Conservation (phyloP, 805 yeast species). For the Yamadazyma ubonensis region DNA sequence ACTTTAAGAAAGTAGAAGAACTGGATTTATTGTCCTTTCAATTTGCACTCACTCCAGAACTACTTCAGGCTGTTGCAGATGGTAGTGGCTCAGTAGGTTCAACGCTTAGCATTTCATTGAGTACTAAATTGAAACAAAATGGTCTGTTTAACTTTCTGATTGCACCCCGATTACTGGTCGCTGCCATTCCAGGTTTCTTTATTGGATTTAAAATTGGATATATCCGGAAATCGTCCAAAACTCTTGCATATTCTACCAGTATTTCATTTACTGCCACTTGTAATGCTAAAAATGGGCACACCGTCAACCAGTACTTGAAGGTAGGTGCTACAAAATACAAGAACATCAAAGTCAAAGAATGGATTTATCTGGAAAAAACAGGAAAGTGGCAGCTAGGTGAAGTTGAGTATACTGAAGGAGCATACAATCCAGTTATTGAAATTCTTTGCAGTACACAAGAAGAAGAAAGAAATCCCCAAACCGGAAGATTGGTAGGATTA, state of each 20-base stretch:
- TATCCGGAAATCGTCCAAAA: constrained; percentile 5
- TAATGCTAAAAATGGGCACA: constrained; percentile 13
- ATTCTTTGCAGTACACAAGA: constrained; percentile 9
- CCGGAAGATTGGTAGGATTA: background rate
- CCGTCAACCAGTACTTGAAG: constrained; percentile 6
- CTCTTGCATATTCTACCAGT: constrained; percentile 1
- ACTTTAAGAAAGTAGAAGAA: constrained; percentile 8
- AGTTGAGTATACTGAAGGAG: background rate
- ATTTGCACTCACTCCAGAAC: constrained; percentile 11
- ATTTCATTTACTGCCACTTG: constrained; percentile 14
- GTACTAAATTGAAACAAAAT: constrained; percentile 4
- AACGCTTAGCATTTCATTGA: background rate
- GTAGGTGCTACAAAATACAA: constrained; percentile 1
- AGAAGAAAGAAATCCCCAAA: constrained; percentile 1
- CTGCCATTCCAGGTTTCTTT: constrained; percentile 5
- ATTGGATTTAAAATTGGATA: constrained; percentile 6
- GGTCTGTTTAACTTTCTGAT: constrained; percentile 1
- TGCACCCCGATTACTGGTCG: constrained; percentile 3
- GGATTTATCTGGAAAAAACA: constrained; percentile 1
- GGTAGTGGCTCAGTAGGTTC: constrained; percentile 12
- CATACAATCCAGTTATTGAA: constrained; percentile 8
- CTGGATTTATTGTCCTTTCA: background rate
- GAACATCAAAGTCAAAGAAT: constrained; percentile 9
- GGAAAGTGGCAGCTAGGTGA: background rate
- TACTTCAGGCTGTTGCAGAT: constrained; percentile 7